These are phyloP conservation scores for Ophiocordyceps sinensis DNA, from an alignment of 2,329 filamentous ascomycete genomes.

Conservation along the genomic window DNA sequence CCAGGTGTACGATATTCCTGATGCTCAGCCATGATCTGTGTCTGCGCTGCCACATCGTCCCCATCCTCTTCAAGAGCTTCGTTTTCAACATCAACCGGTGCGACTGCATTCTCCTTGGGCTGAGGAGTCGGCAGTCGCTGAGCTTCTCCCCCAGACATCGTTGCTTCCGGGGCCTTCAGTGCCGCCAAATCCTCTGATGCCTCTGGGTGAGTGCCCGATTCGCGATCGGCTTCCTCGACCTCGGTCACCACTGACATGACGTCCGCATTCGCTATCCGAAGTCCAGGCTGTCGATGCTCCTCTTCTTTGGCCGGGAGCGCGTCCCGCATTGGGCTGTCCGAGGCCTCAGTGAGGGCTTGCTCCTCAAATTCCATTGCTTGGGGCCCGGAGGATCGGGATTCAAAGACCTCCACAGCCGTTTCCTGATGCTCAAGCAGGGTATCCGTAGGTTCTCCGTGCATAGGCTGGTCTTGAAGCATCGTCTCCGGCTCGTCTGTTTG, in stretches of 20 bases:
- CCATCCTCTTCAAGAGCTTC: neutral
- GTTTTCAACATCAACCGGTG: neutral
- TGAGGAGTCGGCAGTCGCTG: neutral
- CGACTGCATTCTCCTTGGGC: neutral
- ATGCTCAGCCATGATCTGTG: slow-evolving; percentile 10
- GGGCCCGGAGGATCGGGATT: neutral
- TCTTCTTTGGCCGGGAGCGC: neutral
- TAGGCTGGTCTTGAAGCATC: no score
- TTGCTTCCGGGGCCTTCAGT: neutral
- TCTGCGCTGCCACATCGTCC: slow-evolving; percentile 5
- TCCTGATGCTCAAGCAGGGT: no score
- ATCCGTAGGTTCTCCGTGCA: no score
- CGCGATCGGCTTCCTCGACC: no score
- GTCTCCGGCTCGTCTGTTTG: no score
- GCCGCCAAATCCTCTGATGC: neutral
- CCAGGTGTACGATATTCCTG: slow-evolving; percentile 2
- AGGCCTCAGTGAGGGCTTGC: neutral
- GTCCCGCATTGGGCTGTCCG: neutral
- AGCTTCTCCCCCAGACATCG: neutral
- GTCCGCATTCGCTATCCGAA: no score
- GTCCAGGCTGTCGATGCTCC: neutral
- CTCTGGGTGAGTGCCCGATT: neutral
- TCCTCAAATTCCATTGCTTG: neutral
- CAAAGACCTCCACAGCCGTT: no score
- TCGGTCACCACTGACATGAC: no score